Base-by-base conservation (phyloP, 2,329 filamentous ascomycete species). In the Penicillium rolfsii region DNA sequence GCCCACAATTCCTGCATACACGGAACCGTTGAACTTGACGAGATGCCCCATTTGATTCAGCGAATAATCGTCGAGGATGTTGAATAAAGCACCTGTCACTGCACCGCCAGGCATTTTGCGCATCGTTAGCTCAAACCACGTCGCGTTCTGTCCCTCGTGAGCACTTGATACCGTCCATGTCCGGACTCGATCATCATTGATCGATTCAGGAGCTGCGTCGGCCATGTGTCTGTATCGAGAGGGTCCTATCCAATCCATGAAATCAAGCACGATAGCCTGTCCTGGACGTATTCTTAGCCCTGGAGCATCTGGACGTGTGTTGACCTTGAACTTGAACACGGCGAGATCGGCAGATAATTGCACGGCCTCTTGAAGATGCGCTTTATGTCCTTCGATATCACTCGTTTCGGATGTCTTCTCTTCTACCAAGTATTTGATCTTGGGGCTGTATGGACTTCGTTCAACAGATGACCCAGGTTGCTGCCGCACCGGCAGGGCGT, bases 181-280 rank as follows among this genome's bases (percentile, higher is more conserved):
- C n/a, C 66, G 66, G 8, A 68, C 58, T 48, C 66, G 38, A 45
- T 68, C 66, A 56, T 68, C 66, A 49, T 68, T 68, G 8, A 68
- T 56, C 1, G 58, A 57, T 11, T 52, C 43, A 16, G 66, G 66
- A 1, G 54, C 45, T 1, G 58, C 22, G 24, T 65, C 59, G 11
- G 66, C 58, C 66, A 68, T 68, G 53, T 68, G 66, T 11, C 54
- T 61, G 22, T 68, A 68, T n/a, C 52, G 43, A 16, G 66, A 64
- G 28, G 66, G 66, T 8, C 66, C 66, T 16, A 68, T 67, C 66
- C 66, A 68, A 30, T 68, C 57, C 64, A 68, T 68, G n/a, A 68
- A 68, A 58, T 68, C 66, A 2, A 68, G 57, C 1, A 58, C 63
- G 7, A 68, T 61, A 16, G 66, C 64, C 48, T 68, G 66, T 11